Conservation (phyloP, 1,139 yeast species). For the Saccharomyces hybrid region DNA sequence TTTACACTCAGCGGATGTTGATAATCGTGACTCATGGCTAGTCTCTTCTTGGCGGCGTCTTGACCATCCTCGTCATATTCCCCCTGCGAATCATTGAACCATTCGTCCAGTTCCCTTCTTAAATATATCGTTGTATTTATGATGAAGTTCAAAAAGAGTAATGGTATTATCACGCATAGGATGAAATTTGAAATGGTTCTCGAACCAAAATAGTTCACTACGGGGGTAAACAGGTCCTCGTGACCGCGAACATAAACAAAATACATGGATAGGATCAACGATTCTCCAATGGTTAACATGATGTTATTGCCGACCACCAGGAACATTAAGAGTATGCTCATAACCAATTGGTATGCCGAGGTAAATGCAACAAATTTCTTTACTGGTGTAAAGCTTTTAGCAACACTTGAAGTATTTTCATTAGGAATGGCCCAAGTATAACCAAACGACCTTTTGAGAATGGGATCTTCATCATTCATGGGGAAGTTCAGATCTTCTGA, state of each 20-base stretch:
- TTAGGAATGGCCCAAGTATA: conserved; percentile 3
- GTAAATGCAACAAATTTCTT: not conserved
- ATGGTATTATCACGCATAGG: conserved; percentile 21
- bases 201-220: conserved; percentile 29
- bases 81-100: conserved; percentile 3
- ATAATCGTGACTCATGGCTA: not conserved
- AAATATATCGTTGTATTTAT: conserved; percentile 15
- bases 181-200: conserved; percentile 19
- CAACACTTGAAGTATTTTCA: not conserved
- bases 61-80: not conserved
- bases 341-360: not conserved
- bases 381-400: not conserved
- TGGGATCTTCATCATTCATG: conserved; percentile 2
- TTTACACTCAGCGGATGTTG: not conserved
- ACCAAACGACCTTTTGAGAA: conserved; percentile 2
- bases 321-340: conserved; percentile 4
- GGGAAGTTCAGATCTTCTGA: not conserved
- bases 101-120: conserved; percentile 2
- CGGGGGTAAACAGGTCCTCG: conserved; percentile 22
- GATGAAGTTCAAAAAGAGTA: conserved; percentile 17
- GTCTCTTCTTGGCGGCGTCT: not conserved
- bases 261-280: conserved; percentile 29
- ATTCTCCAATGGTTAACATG: conserved; percentile 24
- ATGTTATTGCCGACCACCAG: conserved; percentile 18
- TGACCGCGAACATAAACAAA: conserved; percentile 32